Base-by-base conservation (phyloP, 768 basidiomycete species). In the Xerocomus brunneocitrinus region DNA sequence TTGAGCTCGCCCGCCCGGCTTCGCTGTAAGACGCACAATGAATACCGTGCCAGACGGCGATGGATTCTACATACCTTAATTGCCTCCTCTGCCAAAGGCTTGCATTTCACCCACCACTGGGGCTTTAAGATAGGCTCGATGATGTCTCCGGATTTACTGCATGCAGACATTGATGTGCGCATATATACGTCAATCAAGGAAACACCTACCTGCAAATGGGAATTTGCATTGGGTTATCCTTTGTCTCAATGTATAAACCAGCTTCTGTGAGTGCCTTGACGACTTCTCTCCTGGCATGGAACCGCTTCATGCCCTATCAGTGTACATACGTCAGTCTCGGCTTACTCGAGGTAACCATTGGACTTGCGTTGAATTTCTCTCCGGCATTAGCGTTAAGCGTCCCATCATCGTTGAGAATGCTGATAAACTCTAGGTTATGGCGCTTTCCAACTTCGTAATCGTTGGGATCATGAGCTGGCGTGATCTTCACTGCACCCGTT, bases 401-500 rank as follows among this genome's bases (percentile, higher is more conserved):
- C 8, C 97, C 97, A 65, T 99, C 92, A 61, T 98, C 95, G 64
- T 97, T 97, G 62, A 98, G 68, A 58, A 98, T 87, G 62, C 89
- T 98, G 74, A 99, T 87, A 67, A 97, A 95, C 43, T 89, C 85
- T 22, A 99, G 77, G 12, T 85, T 82, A 67, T 98, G 92, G 39
- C 95, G 75, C 62, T 83, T 65, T 9, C 93, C 97, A 59, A 94
- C 93, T 59, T 93, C 92, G 70, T 95, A 98, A 78, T 98, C 95
- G 66, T 95, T 95, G 14, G 85, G 89, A 68, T 98, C 97, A 66
- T 98, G 97, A 0, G 95, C 97, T 14, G 97, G 97, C 0, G 97
- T 98, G 64, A 98, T 98, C 76, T 99, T 98, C 48, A 98, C 95
- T 1, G 95, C 97, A 67, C 97, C 97, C 30, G 97, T 99, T 35